These are phyloP conservation scores for Ophiocordyceps camponoti-saundersi DNA, from an alignment of 2,329 filamentous ascomycete species.

Conservation along the genomic window DNA sequence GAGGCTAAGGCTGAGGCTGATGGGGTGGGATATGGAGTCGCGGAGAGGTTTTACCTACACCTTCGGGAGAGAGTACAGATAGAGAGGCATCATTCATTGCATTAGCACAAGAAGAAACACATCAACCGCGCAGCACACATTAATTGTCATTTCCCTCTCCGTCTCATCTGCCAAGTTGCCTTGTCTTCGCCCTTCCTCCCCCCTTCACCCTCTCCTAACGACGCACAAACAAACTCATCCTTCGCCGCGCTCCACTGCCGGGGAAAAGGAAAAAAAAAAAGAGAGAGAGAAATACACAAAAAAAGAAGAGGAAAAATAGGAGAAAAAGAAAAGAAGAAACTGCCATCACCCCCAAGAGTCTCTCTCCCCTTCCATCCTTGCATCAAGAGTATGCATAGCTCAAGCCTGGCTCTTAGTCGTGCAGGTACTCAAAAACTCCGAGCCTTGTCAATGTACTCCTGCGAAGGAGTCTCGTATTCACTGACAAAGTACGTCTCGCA, in stretches of 20 bases:
- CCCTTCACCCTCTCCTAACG: neutral
- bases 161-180: no score
- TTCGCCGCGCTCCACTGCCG: neutral
- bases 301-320: neutral
- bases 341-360: neutral
- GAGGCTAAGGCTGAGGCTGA: neutral
- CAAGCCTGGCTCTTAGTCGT: neutral
- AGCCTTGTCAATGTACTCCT: slow-evolving; percentile 57
- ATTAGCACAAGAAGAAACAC: no score
- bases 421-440: slow-evolving; percentile 18
- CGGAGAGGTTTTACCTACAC: neutral
- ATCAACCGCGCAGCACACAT: no score
- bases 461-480: slow-evolving; percentile 56
- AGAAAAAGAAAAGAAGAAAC: neutral
- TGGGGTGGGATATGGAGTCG: neutral
- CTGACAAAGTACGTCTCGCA: slow-evolving; percentile 60
- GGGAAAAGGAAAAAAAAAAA: neutral
- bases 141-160: no score
- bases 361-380: neutral
- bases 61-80: no score
- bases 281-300: neutral
- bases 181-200: slow-evolving; percentile 2
- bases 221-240: neutral
- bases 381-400: neutral
- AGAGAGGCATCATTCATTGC: no score